Evolutionary conservation across 1,284 basidiomycete species (phyloP).

Genomic region (Coriolopsis trogii): DNA sequence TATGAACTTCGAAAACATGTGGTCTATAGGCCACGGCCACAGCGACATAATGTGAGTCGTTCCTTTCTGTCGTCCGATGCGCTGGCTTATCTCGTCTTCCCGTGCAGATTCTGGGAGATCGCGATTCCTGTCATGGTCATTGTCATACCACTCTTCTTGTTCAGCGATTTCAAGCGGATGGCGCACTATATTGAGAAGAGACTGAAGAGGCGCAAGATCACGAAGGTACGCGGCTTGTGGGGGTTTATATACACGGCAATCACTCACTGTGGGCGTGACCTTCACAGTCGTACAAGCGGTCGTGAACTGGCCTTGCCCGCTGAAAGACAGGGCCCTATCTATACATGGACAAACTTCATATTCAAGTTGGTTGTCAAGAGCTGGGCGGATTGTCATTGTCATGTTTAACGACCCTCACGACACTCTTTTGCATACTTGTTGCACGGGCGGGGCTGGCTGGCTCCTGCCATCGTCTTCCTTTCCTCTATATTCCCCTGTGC

Average conservation of each 20-base stretch:
- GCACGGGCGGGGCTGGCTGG: background rate
- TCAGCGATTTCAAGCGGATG: slow-evolving; percentile 50
- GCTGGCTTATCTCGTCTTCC: too few species aligned
- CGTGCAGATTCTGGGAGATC: slow-evolving; percentile 70
- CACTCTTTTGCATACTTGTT: background rate
- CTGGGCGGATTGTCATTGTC: too few species aligned
- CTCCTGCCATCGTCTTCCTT: background rate
- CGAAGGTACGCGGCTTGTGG: slow-evolving; percentile 30
- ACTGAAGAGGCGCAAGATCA: slow-evolving; percentile 29
- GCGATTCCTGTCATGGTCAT: slow-evolving; percentile 62
- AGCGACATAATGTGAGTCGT: slow-evolving; percentile 54
- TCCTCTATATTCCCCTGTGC: background rate
- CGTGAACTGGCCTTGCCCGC: background rate
- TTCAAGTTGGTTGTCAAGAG: too few species aligned
- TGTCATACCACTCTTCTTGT: slow-evolving; percentile 58
- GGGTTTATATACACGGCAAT: background rate
- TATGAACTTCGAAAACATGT: slow-evolving; percentile 68
- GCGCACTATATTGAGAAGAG: slow-evolving; percentile 49
- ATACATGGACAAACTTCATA: too few species aligned
- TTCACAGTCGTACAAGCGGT: slow-evolving; percentile 1
- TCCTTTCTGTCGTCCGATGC: background rate
- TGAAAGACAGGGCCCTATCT: too few species aligned
- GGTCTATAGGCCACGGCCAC: slow-evolving; percentile 48
- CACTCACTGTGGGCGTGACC: background rate
- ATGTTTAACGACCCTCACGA: too few species aligned